Conservation (phyloP, 192 early-diverging fungal species). For the Coemansia reversa region DNA sequence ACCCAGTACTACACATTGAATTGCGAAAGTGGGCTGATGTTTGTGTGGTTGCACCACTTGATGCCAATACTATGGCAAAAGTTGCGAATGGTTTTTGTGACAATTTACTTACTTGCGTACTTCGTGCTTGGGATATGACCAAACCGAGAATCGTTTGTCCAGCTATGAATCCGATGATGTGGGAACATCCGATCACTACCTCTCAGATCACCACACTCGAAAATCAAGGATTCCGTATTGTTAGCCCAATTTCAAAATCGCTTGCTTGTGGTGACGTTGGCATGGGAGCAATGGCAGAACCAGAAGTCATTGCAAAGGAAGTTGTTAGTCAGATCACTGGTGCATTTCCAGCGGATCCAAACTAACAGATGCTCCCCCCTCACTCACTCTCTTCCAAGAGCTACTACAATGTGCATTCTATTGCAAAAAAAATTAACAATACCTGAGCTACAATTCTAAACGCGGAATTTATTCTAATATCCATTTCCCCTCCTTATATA, state of each 20-base stretch:
- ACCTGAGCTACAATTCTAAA: no score
- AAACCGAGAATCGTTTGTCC: conserved; percentile 80
- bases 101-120: conserved; percentile 86
- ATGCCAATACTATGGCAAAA: conserved; percentile 93
- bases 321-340: conserved; percentile 24
- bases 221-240: conserved; percentile 63
- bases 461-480: no score
- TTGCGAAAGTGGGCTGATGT: conserved; percentile 94
- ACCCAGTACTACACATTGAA: conserved; percentile 92
- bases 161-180: conserved; percentile 99
- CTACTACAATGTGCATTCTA: no score
- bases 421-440: no score
- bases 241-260: conserved; percentile 77
- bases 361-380: no score
- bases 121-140: conserved; percentile 82
- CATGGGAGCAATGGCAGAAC: conserved; percentile 90
- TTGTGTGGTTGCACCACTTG: conserved; percentile 84
- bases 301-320: conserved; percentile 57
- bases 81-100: conserved; percentile 89
- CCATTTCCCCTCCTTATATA: no score
- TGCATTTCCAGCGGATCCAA: no score
- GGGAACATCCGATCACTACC: conserved; percentile 85
- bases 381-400: no score
- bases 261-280: conserved; percentile 92
- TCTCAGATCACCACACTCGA: conserved; percentile 63